Conservation (phyloP, 768 basidiomycete species). For the Hydnum rufescens region DNA sequence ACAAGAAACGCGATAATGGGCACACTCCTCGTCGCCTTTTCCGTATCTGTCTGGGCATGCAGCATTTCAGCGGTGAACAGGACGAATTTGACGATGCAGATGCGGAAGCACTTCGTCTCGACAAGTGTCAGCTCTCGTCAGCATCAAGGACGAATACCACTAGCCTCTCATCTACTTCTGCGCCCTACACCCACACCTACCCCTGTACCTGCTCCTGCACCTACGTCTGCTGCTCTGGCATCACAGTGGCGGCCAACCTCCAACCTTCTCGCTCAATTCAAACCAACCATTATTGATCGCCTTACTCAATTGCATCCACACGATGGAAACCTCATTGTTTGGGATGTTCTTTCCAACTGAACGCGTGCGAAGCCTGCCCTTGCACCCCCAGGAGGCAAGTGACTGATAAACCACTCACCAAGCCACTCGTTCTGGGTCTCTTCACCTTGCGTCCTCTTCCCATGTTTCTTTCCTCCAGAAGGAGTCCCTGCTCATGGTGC, state of each 20-base stretch:
- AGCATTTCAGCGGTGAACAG: conserved; percentile 89
- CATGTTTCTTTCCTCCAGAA: too few species aligned
- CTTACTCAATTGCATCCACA: conserved; percentile 25
- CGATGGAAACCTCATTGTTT: conserved; percentile 39
- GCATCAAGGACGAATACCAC: neutral
- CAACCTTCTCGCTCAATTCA: neutral
- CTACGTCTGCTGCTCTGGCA: conserved; percentile 26
- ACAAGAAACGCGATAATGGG: conserved; percentile 67
- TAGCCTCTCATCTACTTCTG: neutral
- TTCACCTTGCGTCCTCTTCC: too few species aligned
- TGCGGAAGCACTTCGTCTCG: conserved; percentile 35
- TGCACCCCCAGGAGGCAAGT: too few species aligned
- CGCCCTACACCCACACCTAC: conserved; percentile 1
- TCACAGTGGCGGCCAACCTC: conserved; percentile 15
- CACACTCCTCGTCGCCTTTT: conserved; percentile 46
- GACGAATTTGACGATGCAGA: conserved; percentile 80
- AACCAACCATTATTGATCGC: neutral
- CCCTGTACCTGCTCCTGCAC: conserved; percentile 12
- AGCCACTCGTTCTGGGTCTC: too few species aligned
- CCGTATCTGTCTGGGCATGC: conserved; percentile 71
- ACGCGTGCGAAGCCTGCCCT: too few species aligned
- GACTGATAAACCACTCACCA: too few species aligned
- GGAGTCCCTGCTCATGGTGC: too few species aligned
- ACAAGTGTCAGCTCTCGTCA: conserved; percentile 2
- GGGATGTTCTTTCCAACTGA: too few species aligned